Evolutionary conservation across 2,329 filamentous ascomycete genomes (phyloP), one percentile per base, ranked within the genome.

Genomic region (Xylariaceae sp.): DNA sequence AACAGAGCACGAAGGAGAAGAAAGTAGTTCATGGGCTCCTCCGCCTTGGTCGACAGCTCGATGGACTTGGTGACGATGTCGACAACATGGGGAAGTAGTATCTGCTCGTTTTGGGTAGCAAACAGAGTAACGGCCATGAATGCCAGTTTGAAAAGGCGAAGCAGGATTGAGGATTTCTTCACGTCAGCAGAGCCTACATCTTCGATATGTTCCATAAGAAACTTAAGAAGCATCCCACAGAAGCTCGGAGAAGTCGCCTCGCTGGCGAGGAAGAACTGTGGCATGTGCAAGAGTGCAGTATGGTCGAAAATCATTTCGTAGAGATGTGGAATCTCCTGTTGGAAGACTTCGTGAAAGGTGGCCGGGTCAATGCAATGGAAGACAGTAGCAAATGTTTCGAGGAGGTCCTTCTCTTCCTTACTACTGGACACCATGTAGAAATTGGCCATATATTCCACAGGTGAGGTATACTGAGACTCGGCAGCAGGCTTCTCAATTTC

Each of bases 81-180:
- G 35, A 93, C 89, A 32, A 98, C 90, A 57, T 98, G 92, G 0
- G 93, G 93, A 33, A 96, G 69, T 11, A 99, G 69, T 3, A 99
- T 88, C 55, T 92, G 84, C 60, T 99, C 92, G 50, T 99, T 99
- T 53, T 95, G 89, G 7, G 76, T 72, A 0, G 88, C 88, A 58
- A 98, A 99, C 1, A 99, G 69, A 0, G 92, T 98, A 24, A 99
- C 92, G 0, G 93, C 93, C 92, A 99, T 98, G 59, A 98, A 98
- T 1, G 90, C 94, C 32, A 99, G 64, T 61, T 99, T 99, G 66
- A 96, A 99, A 32, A 99, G 77, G 35, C 93, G 77, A 32, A 99
- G 65, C 21, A 99, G 65, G 30, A 98, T 94, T 5, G 88, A 90
- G 0, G 92, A 90, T 59, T 90, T 94, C 54, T 86, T 88, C 33